These are phyloP conservation scores for Rosa hybrid DNA, from an alignment of 331 rosid genomes.

Conservation along the genomic window DNA sequence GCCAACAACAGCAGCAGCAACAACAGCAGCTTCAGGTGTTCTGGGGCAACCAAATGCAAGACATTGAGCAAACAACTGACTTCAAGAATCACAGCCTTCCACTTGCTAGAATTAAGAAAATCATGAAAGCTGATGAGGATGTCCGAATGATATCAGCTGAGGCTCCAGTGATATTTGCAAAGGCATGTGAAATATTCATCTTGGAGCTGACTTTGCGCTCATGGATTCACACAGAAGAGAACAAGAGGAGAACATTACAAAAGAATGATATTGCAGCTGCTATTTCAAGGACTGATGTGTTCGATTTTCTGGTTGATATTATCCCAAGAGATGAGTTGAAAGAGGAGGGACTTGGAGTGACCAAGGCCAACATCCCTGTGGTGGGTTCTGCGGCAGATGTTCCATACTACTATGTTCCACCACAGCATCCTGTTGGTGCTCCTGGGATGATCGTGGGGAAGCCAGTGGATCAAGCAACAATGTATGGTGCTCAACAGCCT, in stretches of 20 bases:
- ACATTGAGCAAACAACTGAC: constrained; percentile 62
- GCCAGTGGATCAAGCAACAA: constrained; percentile 55
- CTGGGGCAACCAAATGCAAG: constrained; percentile 81
- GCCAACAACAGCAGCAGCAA: constrained; percentile 67
- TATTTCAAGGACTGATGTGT: constrained; percentile 68
- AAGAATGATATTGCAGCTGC: constrained; percentile 81
- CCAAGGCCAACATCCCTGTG: constrained; percentile 61
- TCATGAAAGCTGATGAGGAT: constrained; percentile 89
- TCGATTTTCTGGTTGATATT: constrained; percentile 78
- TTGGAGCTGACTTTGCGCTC: constrained; percentile 80
- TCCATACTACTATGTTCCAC: constrained; percentile 63
- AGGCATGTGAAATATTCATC: constrained; percentile 81
- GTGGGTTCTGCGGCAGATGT: constrained; percentile 62
- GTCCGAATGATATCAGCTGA: constrained; percentile 82
- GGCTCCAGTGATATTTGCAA: constrained; percentile 78
- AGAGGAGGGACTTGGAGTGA: constrained; percentile 75
- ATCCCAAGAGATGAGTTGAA: constrained; percentile 82
- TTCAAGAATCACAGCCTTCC: constrained; percentile 73
- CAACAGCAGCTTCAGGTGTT: constrained; percentile 73
- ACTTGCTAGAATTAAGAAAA: constrained; percentile 67
- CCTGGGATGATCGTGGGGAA: constrained; percentile 85
- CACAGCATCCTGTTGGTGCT: constrained; percentile 57
- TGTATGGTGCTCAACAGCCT: constrained; percentile 58
- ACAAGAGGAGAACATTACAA: constrained; percentile 76
- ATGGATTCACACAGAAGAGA: constrained; percentile 79